Evolutionary conservation across 139 green algal species (phyloP).

Genomic region (Tetraselmis chui): DNA sequence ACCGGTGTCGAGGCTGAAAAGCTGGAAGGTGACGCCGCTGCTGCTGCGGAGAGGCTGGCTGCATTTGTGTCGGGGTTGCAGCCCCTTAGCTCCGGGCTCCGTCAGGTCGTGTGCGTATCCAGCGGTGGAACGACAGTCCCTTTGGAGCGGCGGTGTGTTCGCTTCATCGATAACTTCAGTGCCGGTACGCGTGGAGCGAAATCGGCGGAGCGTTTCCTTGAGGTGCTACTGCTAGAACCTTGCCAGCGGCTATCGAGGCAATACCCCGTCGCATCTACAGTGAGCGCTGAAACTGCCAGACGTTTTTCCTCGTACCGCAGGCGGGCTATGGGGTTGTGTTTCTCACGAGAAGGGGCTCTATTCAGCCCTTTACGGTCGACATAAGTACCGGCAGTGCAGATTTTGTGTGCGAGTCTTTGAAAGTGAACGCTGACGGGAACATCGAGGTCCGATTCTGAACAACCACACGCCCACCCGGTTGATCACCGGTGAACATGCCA

Average conservation of each 20-base stretch:
- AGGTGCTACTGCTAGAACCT: constrained; percentile 24
- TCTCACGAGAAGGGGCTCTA: constrained; percentile 64
- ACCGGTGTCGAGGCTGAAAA: no score
- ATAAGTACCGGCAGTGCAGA: constrained; percentile 10
- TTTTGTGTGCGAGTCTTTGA: no score
- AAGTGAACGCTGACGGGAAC: no score
- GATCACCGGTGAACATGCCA: no score
- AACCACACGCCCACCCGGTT: no score
- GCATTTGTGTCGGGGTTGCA: no score
- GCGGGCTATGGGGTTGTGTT: constrained; percentile 91
- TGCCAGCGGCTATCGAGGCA: background rate
- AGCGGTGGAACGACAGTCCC: constrained; percentile 94
- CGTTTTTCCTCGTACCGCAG: constrained; percentile 24
- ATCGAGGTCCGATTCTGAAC: no score
- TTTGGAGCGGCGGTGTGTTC: constrained; percentile 85
- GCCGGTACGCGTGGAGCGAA: constrained; percentile 78
- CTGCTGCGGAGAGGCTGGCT: no score
- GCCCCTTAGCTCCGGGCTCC: no score
- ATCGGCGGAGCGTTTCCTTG: constrained; percentile 76
- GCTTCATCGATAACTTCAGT: constrained; percentile 98
- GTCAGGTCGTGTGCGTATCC: constrained; percentile 61
- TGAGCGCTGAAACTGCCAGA: background rate
- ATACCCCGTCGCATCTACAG: background rate
- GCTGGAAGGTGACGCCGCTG: no score
- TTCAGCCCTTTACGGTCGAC: constrained; percentile 75